Evolutionary conservation across 495 filamentous ascomycete species (phyloP).

Genomic region (Rhypophila decipiens): DNA sequence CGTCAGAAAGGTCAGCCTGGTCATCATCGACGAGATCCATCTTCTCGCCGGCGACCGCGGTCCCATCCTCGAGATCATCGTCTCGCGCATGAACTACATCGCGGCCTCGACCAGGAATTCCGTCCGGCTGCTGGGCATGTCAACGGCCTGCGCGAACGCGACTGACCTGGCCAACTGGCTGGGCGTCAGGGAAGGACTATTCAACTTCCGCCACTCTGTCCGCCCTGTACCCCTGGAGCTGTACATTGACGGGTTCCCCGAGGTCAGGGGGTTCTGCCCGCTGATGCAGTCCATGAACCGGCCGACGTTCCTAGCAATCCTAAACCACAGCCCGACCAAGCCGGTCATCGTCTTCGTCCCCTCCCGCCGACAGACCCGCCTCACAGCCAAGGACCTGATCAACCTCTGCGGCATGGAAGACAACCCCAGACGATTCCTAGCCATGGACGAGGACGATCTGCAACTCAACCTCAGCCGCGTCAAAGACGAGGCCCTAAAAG

Average conservation of each 20-base stretch:
- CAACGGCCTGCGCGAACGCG: slow-evolving; percentile 94
- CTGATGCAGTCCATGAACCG: slow-evolving; percentile 99
- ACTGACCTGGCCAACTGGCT: slow-evolving; percentile 93
- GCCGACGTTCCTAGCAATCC: slow-evolving; percentile 93
- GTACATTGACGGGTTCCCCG: slow-evolving; percentile 95
- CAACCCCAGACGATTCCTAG: slow-evolving; percentile 84
- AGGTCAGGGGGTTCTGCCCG: slow-evolving; percentile 91
- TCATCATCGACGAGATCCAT: slow-evolving; percentile 99
- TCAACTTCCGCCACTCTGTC: slow-evolving; percentile 98
- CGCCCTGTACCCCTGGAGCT: slow-evolving; percentile 92
- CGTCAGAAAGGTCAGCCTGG: slow-evolving; percentile 87
- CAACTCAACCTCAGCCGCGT: slow-evolving; percentile 74
- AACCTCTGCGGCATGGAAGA: slow-evolving; percentile 98
- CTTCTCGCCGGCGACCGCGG: slow-evolving; percentile 91
- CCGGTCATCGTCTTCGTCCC: slow-evolving; percentile 98
- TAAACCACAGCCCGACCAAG: slow-evolving; percentile 90
- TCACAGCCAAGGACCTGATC: slow-evolving; percentile 93
- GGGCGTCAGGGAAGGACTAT: slow-evolving; percentile 89
- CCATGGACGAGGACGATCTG: slow-evolving; percentile 92
- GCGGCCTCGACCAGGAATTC: slow-evolving; percentile 83
- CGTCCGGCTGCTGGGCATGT: slow-evolving; percentile 93
- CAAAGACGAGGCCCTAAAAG: slow-evolving; percentile 85
- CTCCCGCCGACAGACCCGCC: slow-evolving; percentile 85
- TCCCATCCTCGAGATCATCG: slow-evolving; percentile 97
- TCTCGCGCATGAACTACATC: slow-evolving; percentile 99